Evolutionary conservation across 805 yeast genomes (phyloP).

Genomic region (Candida lessepsii): DNA sequence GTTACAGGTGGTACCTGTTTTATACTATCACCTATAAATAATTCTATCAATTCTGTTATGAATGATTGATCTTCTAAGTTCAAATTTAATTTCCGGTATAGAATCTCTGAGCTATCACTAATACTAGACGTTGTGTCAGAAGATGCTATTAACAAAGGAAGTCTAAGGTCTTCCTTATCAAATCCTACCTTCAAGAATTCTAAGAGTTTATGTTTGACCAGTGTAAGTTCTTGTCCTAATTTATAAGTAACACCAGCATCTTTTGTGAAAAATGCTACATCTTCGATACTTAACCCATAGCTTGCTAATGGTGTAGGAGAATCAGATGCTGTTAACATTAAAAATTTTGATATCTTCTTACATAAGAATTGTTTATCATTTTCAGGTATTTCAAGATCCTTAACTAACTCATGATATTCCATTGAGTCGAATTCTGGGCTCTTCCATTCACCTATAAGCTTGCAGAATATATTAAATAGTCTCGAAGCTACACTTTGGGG

Average conservation of each 20-base stretch:
- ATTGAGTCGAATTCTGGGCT: slow-evolving; percentile 47
- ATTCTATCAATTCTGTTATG: slow-evolving; percentile 41
- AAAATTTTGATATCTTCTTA: slow-evolving; percentile 51
- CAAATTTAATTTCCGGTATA: slow-evolving; percentile 48
- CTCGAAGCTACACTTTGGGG: slow-evolving; percentile 48
- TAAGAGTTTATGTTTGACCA: slow-evolving; percentile 26
- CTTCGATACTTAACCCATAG: slow-evolving; percentile 64
- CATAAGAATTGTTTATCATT: slow-evolving; percentile 48
- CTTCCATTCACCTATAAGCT: slow-evolving; percentile 48
- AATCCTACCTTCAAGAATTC: slow-evolving; percentile 45
- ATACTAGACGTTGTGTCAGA: slow-evolving; percentile 57
- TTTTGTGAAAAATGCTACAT: slow-evolving; percentile 61
- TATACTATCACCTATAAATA: slow-evolving; percentile 50
- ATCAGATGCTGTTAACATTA: slow-evolving; percentile 50
- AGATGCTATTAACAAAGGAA: slow-evolving; percentile 62
- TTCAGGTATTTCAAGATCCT: slow-evolving; percentile 35
- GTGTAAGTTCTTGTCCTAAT: slow-evolving; percentile 40
- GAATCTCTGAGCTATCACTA: slow-evolving; percentile 52
- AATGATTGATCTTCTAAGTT: slow-evolving; percentile 51
- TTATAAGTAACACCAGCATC: slow-evolving; percentile 66
- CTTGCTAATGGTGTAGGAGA: slow-evolving; percentile 31
- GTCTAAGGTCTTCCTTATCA: slow-evolving; percentile 32
- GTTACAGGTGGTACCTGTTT: slow-evolving; percentile 52
- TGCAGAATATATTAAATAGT: slow-evolving; percentile 58
- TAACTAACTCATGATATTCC: slow-evolving; percentile 37